Evolutionary conservation across 306 rosid genomes (phyloP), one percentile per base, ranked within the genome.

Genomic region (Quercus berberidifolia): DNA sequence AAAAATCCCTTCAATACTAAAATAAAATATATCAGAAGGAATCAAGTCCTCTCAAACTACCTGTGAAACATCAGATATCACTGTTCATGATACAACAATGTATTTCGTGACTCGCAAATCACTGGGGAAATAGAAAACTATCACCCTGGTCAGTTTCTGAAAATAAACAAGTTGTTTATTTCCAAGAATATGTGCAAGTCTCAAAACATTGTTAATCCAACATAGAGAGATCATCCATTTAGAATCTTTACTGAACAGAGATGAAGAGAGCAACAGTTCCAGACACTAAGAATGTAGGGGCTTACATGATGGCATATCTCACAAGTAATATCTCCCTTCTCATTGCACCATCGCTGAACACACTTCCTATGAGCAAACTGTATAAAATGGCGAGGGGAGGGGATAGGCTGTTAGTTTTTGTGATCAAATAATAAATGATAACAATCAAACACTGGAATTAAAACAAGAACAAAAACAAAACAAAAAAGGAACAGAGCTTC

Each of bases 321-420:
- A 83, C 90, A 91, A 55, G 75, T 87, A 28, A 82, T 83, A 74
- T 89, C 90, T 59, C 92, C 89, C 79, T 91, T 89, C 89, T 91
- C 93, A 74, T 86, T 84, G 87, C 93, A 87, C 93, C 93, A 91
- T 64, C 80, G 87, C 65, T 91, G 93, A 71, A 91, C 89, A 71
- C 93, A 89, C 76, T 76, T 83, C 76, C 87, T 81, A 77, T 91
- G 93, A 83, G 92, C 96, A 83, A 79, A 91, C 96, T 89, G 85
- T 19, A 69, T 18, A 73, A 21, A 80, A 56, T 43, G 28, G 13
- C 6, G 8, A 15, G 33, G 26, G 30, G 7, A 9, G 28, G 14
- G 25, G 46, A 67, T 19, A 68, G 13, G 54, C n/a, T 35, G 72
- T 35, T 9, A 68, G 52, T 2, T 64, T 68, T 19, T 46, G 26